Evolutionary conservation across 2,329 filamentous ascomycete species (phyloP), one percentile per base, ranked within the genome.

Genomic region (Microdochium nivale): DNA sequence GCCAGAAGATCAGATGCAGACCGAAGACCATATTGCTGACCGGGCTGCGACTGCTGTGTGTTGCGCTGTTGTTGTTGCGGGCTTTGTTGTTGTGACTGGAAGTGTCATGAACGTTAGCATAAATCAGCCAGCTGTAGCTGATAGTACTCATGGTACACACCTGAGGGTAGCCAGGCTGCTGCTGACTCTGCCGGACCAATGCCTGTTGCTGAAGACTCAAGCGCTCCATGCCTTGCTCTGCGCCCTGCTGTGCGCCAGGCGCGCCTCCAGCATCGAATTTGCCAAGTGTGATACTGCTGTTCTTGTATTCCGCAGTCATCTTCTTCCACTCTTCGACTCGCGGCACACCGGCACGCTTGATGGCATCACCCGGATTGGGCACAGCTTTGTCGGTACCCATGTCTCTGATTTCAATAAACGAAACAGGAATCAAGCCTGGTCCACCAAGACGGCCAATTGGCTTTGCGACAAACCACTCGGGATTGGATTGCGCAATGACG

Each of bases 291-390:
- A 99, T 97, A 70, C 94, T 97, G 67, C 91, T 96, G 67, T 97
- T 96, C 76, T 99, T 99, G 72, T 99, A 99, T 57, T 96, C 92
- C 52, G 92, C 92, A 0, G 94, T 91, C 90, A 96, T 96, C 72
- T 95, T 95, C 76, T 99, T 99, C 94, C 94, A 99, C 63, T 99
- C 94, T 65, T 99, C 94, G 3, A 99, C 94, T 62, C 86, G 87
- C 13, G 94, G 94, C 8, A 99, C 91, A 21, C 92, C 91, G 1
- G 94, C 94, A 60, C 86, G 84, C 60, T 83, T 82, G 52, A 99
- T 89, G 1, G 94, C 92, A 27, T 91, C 91, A 25, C 88, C 77
- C 0, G 92, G 83, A 67, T 97, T 90, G 19, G 80, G 69, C 1
- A 96, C 90, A 1, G 91, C 80, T 59, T 88, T 82, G 49, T 92